Evolutionary conservation across 805 yeast species (phyloP), one percentile per base, ranked within the genome.

Genomic region (Candida verbasci): DNA sequence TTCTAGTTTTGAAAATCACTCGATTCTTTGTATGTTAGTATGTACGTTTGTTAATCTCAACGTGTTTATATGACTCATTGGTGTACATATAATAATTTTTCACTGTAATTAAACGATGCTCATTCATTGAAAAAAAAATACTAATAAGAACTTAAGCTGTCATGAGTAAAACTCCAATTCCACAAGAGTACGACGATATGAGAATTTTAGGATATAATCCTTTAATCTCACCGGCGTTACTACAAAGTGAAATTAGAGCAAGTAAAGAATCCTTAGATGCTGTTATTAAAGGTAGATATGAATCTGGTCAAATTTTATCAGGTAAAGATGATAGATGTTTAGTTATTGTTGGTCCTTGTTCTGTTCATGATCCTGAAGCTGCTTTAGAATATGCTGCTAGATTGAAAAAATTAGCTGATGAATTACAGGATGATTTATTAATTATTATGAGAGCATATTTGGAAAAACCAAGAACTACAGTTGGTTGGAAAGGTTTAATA

Each of bases 401-500:
- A 46, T 72, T 91, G 49, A 76, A 77, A 59, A 67, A 67, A 41
- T 66, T 86, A 39, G 69, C 87, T 24, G 83, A 79, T 24, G 86
- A 85, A 60, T 74, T 86, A 45, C 62, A 78, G 43, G 77, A 71
- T 37, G 97, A 91, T 47, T 72, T 91, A 39, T 83, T 81, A 38
- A 76, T 91, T 41, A 76, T 91, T 46, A 91, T 91, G 98, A 83
- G 98, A 70, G 97, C 97, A 6, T 91, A 91, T 74, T 74, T 91
- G 49, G 98, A 91, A 68, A 91, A 91, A 67, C 98, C 98, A 54
- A 83, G 98, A 72, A 91, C 98, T 45, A 91, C 97, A 17, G 97
- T 91, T 38, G 98, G 98, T 47, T 91, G 98, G 98, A 91, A 91
- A 67, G 98, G 98, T 53, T 72, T 91, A 53, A 88, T 91, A 59